Conservation (phyloP, 1,139 yeast genomes). For the Dujonia santamariae region DNA sequence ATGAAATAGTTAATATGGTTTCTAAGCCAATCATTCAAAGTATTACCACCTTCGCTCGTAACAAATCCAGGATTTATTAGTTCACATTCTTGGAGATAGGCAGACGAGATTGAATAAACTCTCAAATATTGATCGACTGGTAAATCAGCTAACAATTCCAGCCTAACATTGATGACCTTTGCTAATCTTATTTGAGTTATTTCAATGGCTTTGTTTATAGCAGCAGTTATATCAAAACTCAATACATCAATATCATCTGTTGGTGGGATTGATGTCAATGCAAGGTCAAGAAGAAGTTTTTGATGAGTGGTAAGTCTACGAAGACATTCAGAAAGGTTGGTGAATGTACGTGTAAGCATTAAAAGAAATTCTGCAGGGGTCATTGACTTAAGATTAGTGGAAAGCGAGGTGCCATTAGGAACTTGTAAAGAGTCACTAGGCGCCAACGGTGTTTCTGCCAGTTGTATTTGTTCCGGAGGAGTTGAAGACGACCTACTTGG, state of each 20-base stretch:
- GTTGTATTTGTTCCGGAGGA: constrained; percentile 16
- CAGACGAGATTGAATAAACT: constrained; percentile 62
- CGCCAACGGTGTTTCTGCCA: background rate
- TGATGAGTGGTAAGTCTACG: constrained; percentile 77
- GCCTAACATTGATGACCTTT: constrained; percentile 74
- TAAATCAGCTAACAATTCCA: constrained; percentile 63
- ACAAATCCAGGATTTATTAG: constrained; percentile 71
- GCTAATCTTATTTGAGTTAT: constrained; percentile 75
- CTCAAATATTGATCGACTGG: constrained; percentile 56
- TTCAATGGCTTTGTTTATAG: constrained; percentile 65
- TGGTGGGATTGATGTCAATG: constrained; percentile 52
- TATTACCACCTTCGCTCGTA: constrained; percentile 46
- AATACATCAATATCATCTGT: constrained; percentile 39
- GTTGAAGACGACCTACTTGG: constrained; percentile 32
- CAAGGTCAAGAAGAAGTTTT: constrained; percentile 69
- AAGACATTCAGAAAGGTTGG: constrained; percentile 67
- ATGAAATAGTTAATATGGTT: constrained; percentile 64
- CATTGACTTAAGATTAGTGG: constrained; percentile 58
- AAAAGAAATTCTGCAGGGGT: constrained; percentile 71
- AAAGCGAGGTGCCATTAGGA: constrained; percentile 14
- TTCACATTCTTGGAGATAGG: constrained; percentile 83
- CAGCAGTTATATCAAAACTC: constrained; percentile 61
- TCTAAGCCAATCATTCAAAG: constrained; percentile 64
- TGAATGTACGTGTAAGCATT: constrained; percentile 62
- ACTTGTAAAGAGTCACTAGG: constrained; percentile 14